phyloP scores from a whole-genome alignment of 75 land plant species.

The Picea glauca region DNA sequence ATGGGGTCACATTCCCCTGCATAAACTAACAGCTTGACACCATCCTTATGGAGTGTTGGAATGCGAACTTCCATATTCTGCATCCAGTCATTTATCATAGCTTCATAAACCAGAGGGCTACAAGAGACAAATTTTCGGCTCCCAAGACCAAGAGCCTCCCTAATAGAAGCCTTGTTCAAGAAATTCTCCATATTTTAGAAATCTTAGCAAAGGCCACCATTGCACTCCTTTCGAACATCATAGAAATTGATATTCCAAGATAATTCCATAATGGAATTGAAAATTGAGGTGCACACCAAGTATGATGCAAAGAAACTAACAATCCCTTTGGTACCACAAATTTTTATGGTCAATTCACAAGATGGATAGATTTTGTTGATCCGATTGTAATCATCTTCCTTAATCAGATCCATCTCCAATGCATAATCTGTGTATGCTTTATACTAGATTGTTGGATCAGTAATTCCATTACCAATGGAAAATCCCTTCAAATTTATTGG shows the following conservation, averaged over 20 bases:
- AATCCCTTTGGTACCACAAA: constrained; percentile 65
- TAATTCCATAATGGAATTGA: constrained; percentile 41
- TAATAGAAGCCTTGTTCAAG: constrained; percentile 65
- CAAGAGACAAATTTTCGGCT: constrained; percentile 87
- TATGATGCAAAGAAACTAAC: constrained; percentile 51
- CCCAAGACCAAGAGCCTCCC: constrained; percentile 80
- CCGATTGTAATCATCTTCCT: too few relatives aligned
- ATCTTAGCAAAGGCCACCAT: constrained; percentile 59
- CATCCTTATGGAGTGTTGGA: constrained; percentile 89
- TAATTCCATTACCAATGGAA: too few relatives aligned
- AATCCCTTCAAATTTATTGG: too few relatives aligned
- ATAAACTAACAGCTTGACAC: constrained; percentile 20
- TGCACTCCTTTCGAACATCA: constrained; percentile 62
- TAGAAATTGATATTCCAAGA: constrained; percentile 81
- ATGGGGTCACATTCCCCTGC: too few relatives aligned
- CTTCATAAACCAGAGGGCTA: constrained; percentile 83
- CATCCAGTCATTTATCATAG: constrained; percentile 98
- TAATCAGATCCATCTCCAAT: too few relatives aligned
- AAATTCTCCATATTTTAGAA: constrained; percentile 91
- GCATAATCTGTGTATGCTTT: too few relatives aligned
- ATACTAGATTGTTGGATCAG: too few relatives aligned
- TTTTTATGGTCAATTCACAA: too few relatives aligned
- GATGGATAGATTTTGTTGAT: too few relatives aligned
- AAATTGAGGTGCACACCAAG: too few relatives aligned
- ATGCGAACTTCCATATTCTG: constrained; percentile 93